A percentile compares a stretch with the other conserved stretches of the same genome.
Conservation (phyloP, 208 protist species). For the Novymonas esmeraldas region DNA sequence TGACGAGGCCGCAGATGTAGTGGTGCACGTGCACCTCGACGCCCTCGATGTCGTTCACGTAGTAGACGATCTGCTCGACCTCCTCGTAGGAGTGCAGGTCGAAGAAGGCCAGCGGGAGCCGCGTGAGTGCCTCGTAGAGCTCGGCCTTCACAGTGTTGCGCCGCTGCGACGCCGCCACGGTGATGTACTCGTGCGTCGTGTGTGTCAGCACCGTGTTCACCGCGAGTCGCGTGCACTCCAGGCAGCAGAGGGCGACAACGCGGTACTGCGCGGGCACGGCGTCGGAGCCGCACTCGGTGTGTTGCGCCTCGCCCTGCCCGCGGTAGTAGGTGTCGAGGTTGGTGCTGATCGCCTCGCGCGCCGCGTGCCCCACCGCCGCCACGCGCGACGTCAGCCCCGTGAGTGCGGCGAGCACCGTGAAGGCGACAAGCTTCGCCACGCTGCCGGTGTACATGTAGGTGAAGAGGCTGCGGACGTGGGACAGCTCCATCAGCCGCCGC, state of each 20-base stretch:
- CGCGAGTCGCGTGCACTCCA: slow-evolving; percentile 56
- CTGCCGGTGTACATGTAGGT: slow-evolving; percentile 65
- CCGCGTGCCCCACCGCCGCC: slow-evolving; percentile 30
- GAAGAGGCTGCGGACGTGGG: slow-evolving; percentile 50
- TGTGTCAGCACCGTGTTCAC: slow-evolving; percentile 45
- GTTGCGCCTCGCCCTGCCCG: not conserved
- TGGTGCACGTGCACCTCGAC: slow-evolving; percentile 80
- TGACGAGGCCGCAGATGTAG: slow-evolving; percentile 38
- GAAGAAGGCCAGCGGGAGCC: slow-evolving; percentile 66
- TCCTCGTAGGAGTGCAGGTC: slow-evolving; percentile 59
- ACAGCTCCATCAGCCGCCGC: slow-evolving; percentile 30
- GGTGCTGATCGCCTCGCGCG: slow-evolving; percentile 40
- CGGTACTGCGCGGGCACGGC: slow-evolving; percentile 2
- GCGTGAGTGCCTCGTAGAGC: slow-evolving; percentile 69
- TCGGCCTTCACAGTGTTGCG: slow-evolving; percentile 55
- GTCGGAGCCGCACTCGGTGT: not conserved
- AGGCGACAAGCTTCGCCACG: slow-evolving; percentile 36
- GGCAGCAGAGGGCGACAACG: slow-evolving; percentile 41
- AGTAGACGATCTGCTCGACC: slow-evolving; percentile 77
- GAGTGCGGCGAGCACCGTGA: slow-evolving; percentile 40
- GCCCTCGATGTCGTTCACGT: slow-evolving; percentile 82
- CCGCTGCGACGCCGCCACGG: slow-evolving; percentile 39
- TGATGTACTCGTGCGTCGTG: slow-evolving; percentile 52
- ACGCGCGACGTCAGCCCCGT: slow-evolving; percentile 53
- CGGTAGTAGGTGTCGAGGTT: slow-evolving; percentile 34